Evolutionary conservation across 2,329 filamentous ascomycete species (phyloP), one percentile per base, ranked within the genome.

Genomic region (Helotiales sp.): DNA sequence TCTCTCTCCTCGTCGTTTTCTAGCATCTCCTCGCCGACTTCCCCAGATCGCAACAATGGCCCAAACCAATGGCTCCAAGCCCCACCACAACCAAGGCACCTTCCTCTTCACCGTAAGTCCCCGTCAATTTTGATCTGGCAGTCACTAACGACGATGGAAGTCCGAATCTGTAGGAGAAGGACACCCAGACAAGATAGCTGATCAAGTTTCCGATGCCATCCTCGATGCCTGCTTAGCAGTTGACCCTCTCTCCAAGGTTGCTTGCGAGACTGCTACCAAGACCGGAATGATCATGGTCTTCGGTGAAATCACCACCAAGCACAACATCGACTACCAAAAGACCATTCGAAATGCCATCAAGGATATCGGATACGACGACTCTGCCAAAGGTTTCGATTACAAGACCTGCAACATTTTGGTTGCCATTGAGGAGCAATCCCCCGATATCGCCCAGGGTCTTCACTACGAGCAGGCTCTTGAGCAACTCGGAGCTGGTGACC

Each of bases 261-360:
- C 95, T 76, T 99, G 95, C 79, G 95, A 99, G 85, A 97, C 93
- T 68, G 95, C 95, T 72, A 96, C 95, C 82, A 99, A 99, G 90
- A 99, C 95, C 69, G 95, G 95, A 78, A 90, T 99, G 95, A 84
- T 99, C 78, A 98, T 99, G 95, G 88, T 96, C 76, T 96, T 96
- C 66, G 92, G 92, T 79, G 95, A 99, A 78, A 99, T 99, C 78
- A 96, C 92, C 78, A 98, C 95, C 81, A 95, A 96, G 83, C 88
- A 93, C 78, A 84, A 81, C 69, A 82, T 98, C 70, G 95, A 99
- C 84, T 99, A 97, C 89, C 95, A 99, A 79, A 96, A 93, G 83
- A 84, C 97, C 72, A 91, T 99, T 77, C 93, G 95, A 77, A 79
- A 87, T 66, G 86, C 93, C 75, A 92, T 99, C 86, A 93, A 96